Evolutionary conservation across 768 basidiomycete genomes (phyloP), one percentile per base, ranked within the genome.

Genomic region (Pseudohyphozyma bogoriensis): DNA sequence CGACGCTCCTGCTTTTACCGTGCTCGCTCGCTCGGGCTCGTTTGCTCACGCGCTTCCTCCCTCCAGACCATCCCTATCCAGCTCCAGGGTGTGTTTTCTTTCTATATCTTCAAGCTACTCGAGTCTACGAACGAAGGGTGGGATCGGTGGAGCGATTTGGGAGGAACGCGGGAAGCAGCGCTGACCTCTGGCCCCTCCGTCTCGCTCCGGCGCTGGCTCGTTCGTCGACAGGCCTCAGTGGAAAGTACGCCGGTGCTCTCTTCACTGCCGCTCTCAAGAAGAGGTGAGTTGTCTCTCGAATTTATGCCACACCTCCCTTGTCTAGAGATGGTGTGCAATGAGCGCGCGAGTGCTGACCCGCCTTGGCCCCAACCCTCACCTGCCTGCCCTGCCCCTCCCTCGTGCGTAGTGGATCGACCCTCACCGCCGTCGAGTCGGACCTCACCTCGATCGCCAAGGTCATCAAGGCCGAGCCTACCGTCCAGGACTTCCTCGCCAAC

Each of bases 401-500:
- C 39, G n/a, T n/a, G 22, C 39, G 86, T 77, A 91, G 89, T 4
- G 84, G 88, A 29, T 81, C 83, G 72, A 80, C 82, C 50, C 85
- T 97, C 75, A 83, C 75, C 75, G 84, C 86, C 73, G 87, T 97
- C 70, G 87, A 91, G 74, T 72, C 83, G 51, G 95, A 97, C 73
- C 83, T 97, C 66, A 77, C 76, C 69, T 75, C 76, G 67, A 81
- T 97, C 73, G 78, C 83, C 66, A 79, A 79, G 72, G 78, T 84
- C 73, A 81, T 96, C 74, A 79, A 81, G 71, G 76, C 79, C 39
- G 79, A 81, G 60, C 78, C 84, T 58, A 82, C 84, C 68, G 74
- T 90, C 68, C 76, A 76, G 60, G 73, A 81, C 5, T 88, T 93
- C 76, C 78, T 99, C 72, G 75, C 76, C 67, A 97, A 99, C 79